These are phyloP conservation scores for Xylariaceae sp. DNA, from an alignment of 2,329 filamentous ascomycete species.

Conservation along the genomic window DNA sequence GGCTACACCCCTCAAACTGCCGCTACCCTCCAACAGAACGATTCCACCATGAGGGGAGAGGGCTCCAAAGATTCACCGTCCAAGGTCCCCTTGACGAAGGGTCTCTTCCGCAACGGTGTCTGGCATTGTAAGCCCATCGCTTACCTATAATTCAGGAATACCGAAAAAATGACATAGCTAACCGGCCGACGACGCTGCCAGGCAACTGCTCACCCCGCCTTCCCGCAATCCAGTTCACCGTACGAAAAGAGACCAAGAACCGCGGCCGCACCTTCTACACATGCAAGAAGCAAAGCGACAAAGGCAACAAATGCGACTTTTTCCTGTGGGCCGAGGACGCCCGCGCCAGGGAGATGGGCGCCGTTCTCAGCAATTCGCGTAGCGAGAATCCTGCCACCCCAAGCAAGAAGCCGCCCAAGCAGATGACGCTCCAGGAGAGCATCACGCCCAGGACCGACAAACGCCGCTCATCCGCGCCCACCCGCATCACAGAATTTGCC, in stretches of 20 bases:
- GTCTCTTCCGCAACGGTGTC: conserved; percentile 28
- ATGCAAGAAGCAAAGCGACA: conserved; percentile 42
- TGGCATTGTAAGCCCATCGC: conserved; percentile 34
- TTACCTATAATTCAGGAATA: no score
- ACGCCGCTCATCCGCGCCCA: conserved; percentile 9
- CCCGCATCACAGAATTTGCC: conserved; percentile 13
- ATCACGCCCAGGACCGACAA: conserved; percentile 22
- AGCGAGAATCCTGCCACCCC: conserved; percentile 30
- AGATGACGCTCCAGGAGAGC: conserved; percentile 24
- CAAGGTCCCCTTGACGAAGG: conserved; percentile 16
- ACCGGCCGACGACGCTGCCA: conserved; percentile 10
- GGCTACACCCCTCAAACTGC: no score
- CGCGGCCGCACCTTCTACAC: conserved; percentile 50
- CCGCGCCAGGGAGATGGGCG: conserved; percentile 37
- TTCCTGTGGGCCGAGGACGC: conserved; percentile 57
- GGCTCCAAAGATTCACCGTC: conserved; percentile 1
- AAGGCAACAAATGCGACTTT: conserved; percentile 45
- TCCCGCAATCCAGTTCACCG: conserved; percentile 44
- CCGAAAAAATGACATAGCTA: no score
- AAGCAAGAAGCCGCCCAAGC: conserved; percentile 13
- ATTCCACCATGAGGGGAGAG: conserved; percentile 8
- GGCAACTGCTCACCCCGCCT: conserved; percentile 48
- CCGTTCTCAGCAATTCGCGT: conserved; percentile 40
- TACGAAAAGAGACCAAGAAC: conserved; percentile 46
- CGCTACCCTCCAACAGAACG: neutral